phyloP scores from a whole-genome alignment of 192 early-diverging fungal genomes.

The Coemansia umbellata region DNA sequence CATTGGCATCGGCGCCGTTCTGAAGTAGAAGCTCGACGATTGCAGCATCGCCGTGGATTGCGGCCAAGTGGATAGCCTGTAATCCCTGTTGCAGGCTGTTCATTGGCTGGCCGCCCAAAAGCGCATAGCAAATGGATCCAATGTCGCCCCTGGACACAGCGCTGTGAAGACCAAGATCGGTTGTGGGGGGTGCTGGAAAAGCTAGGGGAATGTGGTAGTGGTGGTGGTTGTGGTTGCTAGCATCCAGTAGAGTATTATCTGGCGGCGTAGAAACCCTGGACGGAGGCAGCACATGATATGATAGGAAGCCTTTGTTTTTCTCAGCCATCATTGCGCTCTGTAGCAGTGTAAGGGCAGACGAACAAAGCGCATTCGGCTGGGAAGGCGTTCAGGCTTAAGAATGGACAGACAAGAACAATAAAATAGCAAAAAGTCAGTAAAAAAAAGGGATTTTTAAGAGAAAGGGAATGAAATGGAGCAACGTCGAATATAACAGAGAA shows the following conservation, averaged over 20 bases:
- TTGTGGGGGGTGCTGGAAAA: not conserved
- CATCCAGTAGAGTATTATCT: not conserved
- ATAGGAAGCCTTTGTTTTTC: conserved; percentile 14
- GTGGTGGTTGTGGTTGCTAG: not conserved
- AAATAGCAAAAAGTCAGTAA: not conserved
- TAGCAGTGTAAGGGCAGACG: not conserved
- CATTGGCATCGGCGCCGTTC: conserved; percentile 66
- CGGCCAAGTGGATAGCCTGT: conserved; percentile 67
- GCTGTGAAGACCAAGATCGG: conserved; percentile 37
- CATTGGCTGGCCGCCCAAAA: conserved; percentile 60
- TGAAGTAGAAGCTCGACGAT: conserved; percentile 68
- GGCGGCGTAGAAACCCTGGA: conserved; percentile 1
- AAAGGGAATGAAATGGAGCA: not conserved
- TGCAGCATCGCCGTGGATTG: conserved; percentile 57
- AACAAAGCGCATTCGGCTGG: conserved; percentile 14
- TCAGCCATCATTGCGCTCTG: conserved; percentile 12
- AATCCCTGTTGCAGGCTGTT: conserved; percentile 67
- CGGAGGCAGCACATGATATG: not conserved
- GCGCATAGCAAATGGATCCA: conserved; percentile 46
- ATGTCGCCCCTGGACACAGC: conserved; percentile 42
- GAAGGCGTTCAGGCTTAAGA: no score
- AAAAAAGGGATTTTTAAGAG: not conserved
- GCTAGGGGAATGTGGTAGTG: not conserved
- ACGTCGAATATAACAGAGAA: not conserved
- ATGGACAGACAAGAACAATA: not conserved